Evolutionary conservation across 1,284 basidiomycete species (phyloP).

Genomic region (Taiwanofungus camphoratus): DNA sequence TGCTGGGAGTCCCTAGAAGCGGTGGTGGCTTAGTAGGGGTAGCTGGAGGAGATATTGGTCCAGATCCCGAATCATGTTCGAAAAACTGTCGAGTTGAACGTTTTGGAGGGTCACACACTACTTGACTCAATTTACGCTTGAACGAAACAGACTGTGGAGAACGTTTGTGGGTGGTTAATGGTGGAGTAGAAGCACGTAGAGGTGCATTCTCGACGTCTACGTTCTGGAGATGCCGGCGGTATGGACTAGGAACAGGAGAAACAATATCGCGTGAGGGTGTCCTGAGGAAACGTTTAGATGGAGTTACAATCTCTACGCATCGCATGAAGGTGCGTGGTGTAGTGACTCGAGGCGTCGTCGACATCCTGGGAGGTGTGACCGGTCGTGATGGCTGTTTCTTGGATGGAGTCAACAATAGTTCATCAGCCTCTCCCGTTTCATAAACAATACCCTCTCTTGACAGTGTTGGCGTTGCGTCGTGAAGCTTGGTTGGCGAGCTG

Average conservation of each 20-base stretch:
- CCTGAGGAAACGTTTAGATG: constrained; percentile 12
- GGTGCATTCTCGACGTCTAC: constrained; percentile 4
- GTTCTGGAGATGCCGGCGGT: neutral
- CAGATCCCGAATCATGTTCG: neutral
- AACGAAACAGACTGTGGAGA: neutral
- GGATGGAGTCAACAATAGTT: constrained; percentile 28
- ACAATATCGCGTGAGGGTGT: constrained; percentile 8
- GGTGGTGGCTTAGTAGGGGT: neutral
- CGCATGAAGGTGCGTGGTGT: constrained; percentile 33
- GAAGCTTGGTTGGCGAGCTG: neutral
- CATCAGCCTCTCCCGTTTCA: constrained; percentile 23
- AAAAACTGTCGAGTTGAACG: neutral
- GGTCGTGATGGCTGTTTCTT: constrained; percentile 19
- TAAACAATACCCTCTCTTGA: constrained; percentile 2
- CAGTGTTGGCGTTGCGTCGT: neutral
- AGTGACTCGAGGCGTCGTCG: constrained; percentile 9
- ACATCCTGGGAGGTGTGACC: constrained; percentile 25
- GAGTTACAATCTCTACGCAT: constrained; percentile 35
- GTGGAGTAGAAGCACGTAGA: constrained; percentile 9
- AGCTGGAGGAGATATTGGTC: constrained; percentile 3
- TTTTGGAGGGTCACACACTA: neutral
- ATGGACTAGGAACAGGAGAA: constrained; percentile 13
- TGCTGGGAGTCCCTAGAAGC: neutral
- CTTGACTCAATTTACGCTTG: neutral
- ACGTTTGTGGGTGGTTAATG: constrained; percentile 12